Base-by-base conservation (phyloP, 2,329 filamentous ascomycete genomes). In the Exophiala spinifera region DNA sequence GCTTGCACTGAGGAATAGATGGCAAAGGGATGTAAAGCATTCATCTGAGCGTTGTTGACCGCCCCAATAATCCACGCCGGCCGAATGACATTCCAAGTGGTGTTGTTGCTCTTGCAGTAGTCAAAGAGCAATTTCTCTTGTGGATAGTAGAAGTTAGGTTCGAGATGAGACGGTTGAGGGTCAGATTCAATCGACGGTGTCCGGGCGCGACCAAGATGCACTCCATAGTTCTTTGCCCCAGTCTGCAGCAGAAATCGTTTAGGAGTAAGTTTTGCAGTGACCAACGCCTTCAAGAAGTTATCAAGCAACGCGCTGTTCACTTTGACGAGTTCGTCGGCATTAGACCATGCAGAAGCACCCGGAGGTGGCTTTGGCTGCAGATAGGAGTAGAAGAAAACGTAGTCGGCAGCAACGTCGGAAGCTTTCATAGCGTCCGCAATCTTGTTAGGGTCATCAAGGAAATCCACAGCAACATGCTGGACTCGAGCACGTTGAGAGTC, bases 301-400 rank as follows among this genome's bases (percentile, higher is more conserved):
- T 67, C 64, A 10, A 81, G 68, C 2, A 81, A 67, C 6, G 61
- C 51, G 11, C 60, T 51, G 55, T 81, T 81, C 10, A 79, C 70
- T 21, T 69, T 70, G 20, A 73, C 72, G 63, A 81, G 68, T 59
- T 79, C 75, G 15, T 80, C 74, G 4, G 74, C 75, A 60, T 79
- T 73, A 19, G 72, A 74, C 77, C 78, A 81, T 8, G 78, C 63
- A 1, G 70, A 67, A 13, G 67, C 66, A 1, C 74, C 74, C 14
- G 70, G 66, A 51, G 76, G 76, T 1, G 77, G 77, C 25, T 71
- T 65, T 0, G 73, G 72, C 57, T 81, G 79, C n/a, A 79, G 69
- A 67, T 81, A 81, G 1, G 76, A 76, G 55, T 76, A 80, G 68
- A 79, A 82, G 65, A 80, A 81, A 17, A 79, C 67, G 59, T 80